These are phyloP conservation scores for Plicaturopsis crispa DNA, from an alignment of 768 basidiomycete genomes.

Conservation along the genomic window DNA sequence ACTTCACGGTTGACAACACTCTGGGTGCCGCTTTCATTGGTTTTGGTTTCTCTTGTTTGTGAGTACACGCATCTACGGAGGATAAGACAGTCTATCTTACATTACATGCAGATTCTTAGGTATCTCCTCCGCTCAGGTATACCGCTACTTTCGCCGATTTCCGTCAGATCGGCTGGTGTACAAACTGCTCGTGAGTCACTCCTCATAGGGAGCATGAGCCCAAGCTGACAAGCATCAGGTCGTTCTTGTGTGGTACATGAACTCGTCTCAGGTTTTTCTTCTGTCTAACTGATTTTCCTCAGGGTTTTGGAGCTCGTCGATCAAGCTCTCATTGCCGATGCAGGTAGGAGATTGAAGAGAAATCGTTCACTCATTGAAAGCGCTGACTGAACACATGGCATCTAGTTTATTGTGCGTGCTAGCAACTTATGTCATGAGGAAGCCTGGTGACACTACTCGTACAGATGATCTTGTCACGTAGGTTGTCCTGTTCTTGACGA, in stretches of 20 bases:
- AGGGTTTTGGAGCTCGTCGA: conserved; percentile 42
- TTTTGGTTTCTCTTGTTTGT: conserved; percentile 26
- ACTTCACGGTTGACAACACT: no score
- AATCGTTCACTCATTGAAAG: no score
- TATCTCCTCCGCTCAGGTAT: conserved; percentile 24
- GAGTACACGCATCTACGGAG: no score
- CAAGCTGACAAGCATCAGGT: no score
- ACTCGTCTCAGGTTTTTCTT: no score
- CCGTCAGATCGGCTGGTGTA: conserved; percentile 29
- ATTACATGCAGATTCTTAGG: conserved; percentile 24
- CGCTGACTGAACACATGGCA: no score
- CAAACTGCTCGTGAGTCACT: conserved; percentile 25
- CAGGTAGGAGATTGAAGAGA: no score
- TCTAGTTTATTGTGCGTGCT: conserved; percentile 52
- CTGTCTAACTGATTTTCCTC: background rate
- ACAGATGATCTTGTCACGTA: background rate
- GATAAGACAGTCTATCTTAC: no score
- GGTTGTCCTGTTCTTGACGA: background rate
- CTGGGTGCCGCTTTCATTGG: conserved; percentile 33
- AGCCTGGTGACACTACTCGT: conserved; percentile 11
- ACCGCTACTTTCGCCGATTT: conserved; percentile 27
- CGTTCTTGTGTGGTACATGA: no score
- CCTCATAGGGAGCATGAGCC: no score
- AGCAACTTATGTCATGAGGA: conserved; percentile 17
- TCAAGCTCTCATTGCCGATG: conserved; percentile 42